Conservation (phyloP, 2,329 filamentous ascomycete species). For the Pyrenochaeta sp. region DNA sequence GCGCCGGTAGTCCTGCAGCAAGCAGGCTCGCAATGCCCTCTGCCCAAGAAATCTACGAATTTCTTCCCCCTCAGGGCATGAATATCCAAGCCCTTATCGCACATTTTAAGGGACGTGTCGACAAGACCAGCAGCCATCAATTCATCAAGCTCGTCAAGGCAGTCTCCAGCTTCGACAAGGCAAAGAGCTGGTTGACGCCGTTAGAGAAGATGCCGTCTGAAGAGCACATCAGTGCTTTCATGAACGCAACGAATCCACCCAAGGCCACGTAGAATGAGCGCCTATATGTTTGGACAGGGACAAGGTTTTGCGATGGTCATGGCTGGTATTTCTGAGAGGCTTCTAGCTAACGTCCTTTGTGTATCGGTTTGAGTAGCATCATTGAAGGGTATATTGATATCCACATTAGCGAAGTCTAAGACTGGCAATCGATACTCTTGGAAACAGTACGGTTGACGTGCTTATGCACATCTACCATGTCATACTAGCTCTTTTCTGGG, state of each 20-base stretch:
- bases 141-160: slow-evolving; percentile 58
- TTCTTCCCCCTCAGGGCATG: slow-evolving; percentile 56
- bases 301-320: neutral
- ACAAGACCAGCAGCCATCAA: slow-evolving; percentile 43
- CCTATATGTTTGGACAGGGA: neutral
- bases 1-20: slow-evolving; percentile 38
- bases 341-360: neutral
- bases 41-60: slow-evolving; percentile 55
- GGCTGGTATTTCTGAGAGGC: neutral
- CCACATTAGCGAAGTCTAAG: neutral
- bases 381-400: neutral
- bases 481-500: neutral
- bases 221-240: slow-evolving; percentile 34
- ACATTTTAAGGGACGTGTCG: slow-evolving; percentile 53
- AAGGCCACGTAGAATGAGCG: slow-evolving; percentile 14
- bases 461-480: too few species aligned
- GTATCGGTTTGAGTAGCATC: neutral
- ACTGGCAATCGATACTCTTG: too few species aligned
- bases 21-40: slow-evolving; percentile 48
- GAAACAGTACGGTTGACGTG: too few species aligned
- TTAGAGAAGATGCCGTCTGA: slow-evolving; percentile 42
- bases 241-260: slow-evolving; percentile 20
- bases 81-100: slow-evolving; percentile 52
- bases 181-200: slow-evolving; percentile 40
- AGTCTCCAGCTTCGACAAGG: slow-evolving; percentile 43